Base-by-base conservation (phyloP, 148 eudicot genomes). In the Fagopyrum homotropicum region DNA sequence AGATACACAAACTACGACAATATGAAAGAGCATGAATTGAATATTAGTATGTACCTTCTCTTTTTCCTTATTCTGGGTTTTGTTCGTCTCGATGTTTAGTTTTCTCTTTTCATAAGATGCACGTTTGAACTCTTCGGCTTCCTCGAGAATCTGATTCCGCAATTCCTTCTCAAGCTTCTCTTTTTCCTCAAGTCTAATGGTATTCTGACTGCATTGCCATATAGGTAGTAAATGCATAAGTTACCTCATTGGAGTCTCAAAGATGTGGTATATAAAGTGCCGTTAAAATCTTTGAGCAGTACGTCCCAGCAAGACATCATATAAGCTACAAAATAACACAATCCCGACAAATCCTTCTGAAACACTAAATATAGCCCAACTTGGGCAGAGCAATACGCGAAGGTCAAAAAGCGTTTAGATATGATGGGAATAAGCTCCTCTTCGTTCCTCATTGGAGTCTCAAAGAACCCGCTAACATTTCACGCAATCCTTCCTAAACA, bases 91-190 rank as follows among this genome's bases (percentile, higher is more conserved):
- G 6, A 88, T 78, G 74, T 83, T 88, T 47, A 85, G 84, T 78
- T 85, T 86, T 83, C 98, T 90, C 85, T 95, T 95, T 84, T 95
- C 98, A 72, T 86, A 83, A 68, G 89, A 90, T 44, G 89, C 90
- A 74, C 79, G 82, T 59, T 90, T 95, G 57, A 57, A 92, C 77
- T 92, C 96, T 80, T 89, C 93, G 48, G 89, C 98, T 80, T 95
- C 98, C 82, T 89, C 88, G 69, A 95, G 77, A 75, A 95, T 95
- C 81, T 92, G 96, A 83, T 77, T 80, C 63, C 93, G 85, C 88
- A 90, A 81, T 82, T 95, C 97, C 86, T 90, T 92, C 78, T 95
- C 98, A 57, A 14, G 85, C 73, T 86, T 86, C 82, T 95, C 98
- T 83, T 95, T 95, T 80, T 95, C 98, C 82, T 89, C 97, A 29